phyloP scores from a whole-genome alignment of 257 asterid species.

The Haberlea rhodopensis region DNA sequence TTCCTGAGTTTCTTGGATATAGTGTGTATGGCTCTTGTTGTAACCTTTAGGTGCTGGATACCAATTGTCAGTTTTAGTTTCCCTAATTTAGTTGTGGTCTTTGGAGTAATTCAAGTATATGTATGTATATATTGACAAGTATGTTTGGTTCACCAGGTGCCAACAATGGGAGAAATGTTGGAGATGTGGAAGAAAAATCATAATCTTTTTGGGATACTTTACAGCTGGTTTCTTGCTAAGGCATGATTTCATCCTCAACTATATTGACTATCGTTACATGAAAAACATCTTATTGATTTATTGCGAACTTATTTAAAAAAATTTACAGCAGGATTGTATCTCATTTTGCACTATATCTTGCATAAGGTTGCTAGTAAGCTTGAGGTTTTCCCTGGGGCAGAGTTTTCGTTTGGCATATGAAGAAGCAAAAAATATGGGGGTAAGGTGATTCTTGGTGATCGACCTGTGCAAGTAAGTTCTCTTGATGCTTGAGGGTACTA shows the following conservation, averaged over 20 bases:
- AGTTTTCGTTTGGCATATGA: slow-evolving; percentile 95
- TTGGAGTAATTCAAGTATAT: no score
- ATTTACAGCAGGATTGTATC: slow-evolving; percentile 1
- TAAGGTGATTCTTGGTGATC: slow-evolving; percentile 93
- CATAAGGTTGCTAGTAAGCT: slow-evolving; percentile 80
- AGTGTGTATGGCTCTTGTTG: not conserved
- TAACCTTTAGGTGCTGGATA: not conserved
- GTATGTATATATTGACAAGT: slow-evolving; percentile 19
- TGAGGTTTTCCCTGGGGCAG: slow-evolving; percentile 93
- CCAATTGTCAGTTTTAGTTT: not conserved
- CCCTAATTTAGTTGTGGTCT: not conserved
- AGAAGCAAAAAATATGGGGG: slow-evolving; percentile 93
- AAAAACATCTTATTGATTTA: slow-evolving; percentile 20
- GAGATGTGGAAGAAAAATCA: slow-evolving; percentile 88
- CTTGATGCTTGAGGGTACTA: slow-evolving; percentile 11
- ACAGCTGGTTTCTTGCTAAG: slow-evolving; percentile 97
- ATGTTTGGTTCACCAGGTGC: slow-evolving; percentile 57
- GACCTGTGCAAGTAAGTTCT: slow-evolving; percentile 71
- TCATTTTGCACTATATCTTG: slow-evolving; percentile 20
- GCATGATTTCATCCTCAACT: slow-evolving; percentile 36
- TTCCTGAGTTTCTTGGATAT: not conserved
- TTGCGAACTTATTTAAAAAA: not conserved
- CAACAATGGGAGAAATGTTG: slow-evolving; percentile 78
- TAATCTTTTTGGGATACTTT: slow-evolving; percentile 75
- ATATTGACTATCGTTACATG: slow-evolving; percentile 9